Percentiles rank a stretch among this genome's conserved stretches.
Evolutionary conservation across 2,329 filamentous ascomycete species (phyloP).

Genomic region (Phaeosphaeriaceae sp.): DNA sequence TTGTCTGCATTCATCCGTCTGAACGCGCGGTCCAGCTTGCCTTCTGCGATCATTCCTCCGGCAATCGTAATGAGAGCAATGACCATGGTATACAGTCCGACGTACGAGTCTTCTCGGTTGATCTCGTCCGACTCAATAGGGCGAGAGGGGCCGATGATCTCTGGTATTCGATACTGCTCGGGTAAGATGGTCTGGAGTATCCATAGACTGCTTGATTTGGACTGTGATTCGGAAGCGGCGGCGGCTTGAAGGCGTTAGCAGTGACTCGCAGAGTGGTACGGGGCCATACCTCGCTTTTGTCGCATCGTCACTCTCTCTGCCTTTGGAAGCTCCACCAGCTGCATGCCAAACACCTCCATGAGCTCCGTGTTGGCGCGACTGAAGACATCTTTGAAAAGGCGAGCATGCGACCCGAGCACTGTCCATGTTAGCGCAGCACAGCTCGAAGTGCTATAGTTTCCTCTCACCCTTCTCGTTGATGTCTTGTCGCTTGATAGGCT

Average conservation of each 20-base stretch:
- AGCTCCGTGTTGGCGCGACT: slow-evolving; percentile 76
- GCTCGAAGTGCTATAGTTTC: neutral
- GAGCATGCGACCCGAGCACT: slow-evolving; percentile 73
- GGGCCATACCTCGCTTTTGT: slow-evolving; percentile 72
- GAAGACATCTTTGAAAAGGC: slow-evolving; percentile 80
- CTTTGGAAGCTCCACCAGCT: slow-evolving; percentile 81
- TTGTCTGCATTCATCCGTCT: slow-evolving; percentile 76
- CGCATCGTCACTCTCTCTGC: slow-evolving; percentile 82
- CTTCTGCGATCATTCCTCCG: slow-evolving; percentile 76
- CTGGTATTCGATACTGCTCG: slow-evolving; percentile 65
- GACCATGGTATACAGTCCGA: slow-evolving; percentile 80
- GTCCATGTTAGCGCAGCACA: slow-evolving; percentile 7
- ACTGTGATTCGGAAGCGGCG: slow-evolving; percentile 61
- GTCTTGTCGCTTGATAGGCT: slow-evolving; percentile 64
- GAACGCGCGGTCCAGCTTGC: slow-evolving; percentile 79
- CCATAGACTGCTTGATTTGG: slow-evolving; percentile 70
- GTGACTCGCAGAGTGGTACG: neutral
- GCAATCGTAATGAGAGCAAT: slow-evolving; percentile 77
- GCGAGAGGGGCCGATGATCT: slow-evolving; percentile 72
- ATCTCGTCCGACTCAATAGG: slow-evolving; percentile 61
- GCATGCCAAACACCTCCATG: slow-evolving; percentile 83
- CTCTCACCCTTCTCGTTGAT: slow-evolving; percentile 59
- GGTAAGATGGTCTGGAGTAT: slow-evolving; percentile 79
- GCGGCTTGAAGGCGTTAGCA: slow-evolving; percentile 50
- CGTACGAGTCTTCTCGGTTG: slow-evolving; percentile 78